These are phyloP conservation scores for Cutaneotrichosporon cyanovorans DNA, from an alignment of 1,284 basidiomycete genomes.

Conservation along the genomic window DNA sequence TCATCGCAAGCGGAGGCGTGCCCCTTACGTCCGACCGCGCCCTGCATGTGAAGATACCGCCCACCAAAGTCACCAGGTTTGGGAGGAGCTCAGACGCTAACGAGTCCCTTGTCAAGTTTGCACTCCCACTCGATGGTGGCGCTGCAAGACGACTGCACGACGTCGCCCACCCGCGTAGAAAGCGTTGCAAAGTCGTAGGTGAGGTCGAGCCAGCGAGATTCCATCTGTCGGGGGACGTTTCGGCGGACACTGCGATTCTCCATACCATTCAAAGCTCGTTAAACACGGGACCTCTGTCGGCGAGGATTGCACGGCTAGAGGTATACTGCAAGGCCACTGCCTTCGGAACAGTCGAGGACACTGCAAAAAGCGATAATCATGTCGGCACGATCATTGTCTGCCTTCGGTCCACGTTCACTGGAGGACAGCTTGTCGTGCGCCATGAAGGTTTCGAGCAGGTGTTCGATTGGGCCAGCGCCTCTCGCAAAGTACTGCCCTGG, in stretches of 20 bases:
- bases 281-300: not conserved
- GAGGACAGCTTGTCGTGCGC: conserved; percentile 22
- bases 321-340: not conserved
- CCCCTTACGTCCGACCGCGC: too few relatives aligned
- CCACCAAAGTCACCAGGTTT: too few relatives aligned
- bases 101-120: too few relatives aligned
- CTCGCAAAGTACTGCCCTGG: too few relatives aligned
- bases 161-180: conserved; percentile 1
- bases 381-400: conserved; percentile 20
- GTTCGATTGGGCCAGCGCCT: conserved; percentile 11
- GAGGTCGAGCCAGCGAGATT: conserved; percentile 21
- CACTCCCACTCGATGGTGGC: not conserved
- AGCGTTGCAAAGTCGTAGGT: conserved; percentile 13
- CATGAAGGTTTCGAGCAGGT: conserved; percentile 6
- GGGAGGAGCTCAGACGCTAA: too few relatives aligned
- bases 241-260: conserved; percentile 5
- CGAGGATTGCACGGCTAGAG: conserved; percentile 6
- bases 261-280: conserved; percentile 2
- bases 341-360: conserved; percentile 5
- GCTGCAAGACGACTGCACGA: not conserved
- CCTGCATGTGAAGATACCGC: too few relatives aligned
- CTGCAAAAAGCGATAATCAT: not conserved
- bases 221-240: conserved; percentile 11
- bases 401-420: conserved; percentile 17
- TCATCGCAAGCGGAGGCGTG: too few relatives aligned